Conservation (phyloP, 306 rosid species). For the Elaeagnus macrophylla region DNA sequence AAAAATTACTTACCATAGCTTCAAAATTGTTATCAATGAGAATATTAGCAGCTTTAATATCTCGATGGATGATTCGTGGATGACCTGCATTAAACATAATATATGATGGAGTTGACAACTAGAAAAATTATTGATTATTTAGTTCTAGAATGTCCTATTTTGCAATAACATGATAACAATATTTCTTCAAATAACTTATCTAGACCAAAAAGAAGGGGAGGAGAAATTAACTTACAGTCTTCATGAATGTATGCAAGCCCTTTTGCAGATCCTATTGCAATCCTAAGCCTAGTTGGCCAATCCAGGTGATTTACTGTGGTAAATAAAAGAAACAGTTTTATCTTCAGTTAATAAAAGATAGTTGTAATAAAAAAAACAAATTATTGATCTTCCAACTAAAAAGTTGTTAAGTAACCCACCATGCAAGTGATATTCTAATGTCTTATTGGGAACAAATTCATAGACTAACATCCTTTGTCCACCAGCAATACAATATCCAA, state of each 20-base stretch:
- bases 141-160: too few relatives aligned
- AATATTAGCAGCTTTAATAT: constrained; percentile 77
- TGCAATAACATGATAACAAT: too few relatives aligned
- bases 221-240: constrained; percentile 63
- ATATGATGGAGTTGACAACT: not conserved
- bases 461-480: constrained; percentile 78
- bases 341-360: not conserved
- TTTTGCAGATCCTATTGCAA: constrained; percentile 72
- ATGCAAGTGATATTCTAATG: constrained; percentile 58
- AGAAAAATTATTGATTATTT: not conserved
- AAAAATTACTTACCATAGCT: constrained; percentile 51
- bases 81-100: constrained; percentile 41
- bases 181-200: too few relatives aligned
- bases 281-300: constrained; percentile 61
- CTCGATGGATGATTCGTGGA: constrained; percentile 84
- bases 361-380: not conserved
- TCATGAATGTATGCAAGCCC: constrained; percentile 90
- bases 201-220: not conserved
- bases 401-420: constrained; percentile 20
- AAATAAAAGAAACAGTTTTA: not conserved
- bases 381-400: not conserved
- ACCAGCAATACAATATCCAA: constrained; percentile 63
- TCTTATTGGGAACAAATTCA: constrained; percentile 53
- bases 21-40: constrained; percentile 69
- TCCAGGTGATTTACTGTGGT: constrained; percentile 53